These are phyloP conservation scores for Sporisorium scitamineum DNA, from an alignment of 1,284 basidiomycete genomes.

Conservation along the genomic window DNA sequence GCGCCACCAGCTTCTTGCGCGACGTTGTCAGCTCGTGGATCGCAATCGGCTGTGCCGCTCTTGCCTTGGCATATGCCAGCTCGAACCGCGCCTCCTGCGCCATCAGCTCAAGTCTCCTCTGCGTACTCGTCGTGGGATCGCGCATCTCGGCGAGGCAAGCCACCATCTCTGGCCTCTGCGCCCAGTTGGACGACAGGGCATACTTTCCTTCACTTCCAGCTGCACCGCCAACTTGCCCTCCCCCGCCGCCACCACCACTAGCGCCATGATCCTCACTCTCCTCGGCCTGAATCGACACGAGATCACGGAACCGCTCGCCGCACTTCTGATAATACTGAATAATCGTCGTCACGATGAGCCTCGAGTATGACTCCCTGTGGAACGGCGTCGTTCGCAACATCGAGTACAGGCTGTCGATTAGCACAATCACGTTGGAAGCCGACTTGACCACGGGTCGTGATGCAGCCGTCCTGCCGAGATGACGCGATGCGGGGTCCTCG, in stretches of 20 bases:
- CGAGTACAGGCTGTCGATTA: conserved; percentile 90
- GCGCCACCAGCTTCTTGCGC: conserved; percentile 79
- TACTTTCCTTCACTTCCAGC: background rate
- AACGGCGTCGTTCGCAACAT: conserved; percentile 96
- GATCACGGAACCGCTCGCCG: conserved; percentile 83
- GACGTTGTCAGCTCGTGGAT: conserved; percentile 78
- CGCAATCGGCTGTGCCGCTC: conserved; percentile 20
- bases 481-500: conserved; percentile 40
- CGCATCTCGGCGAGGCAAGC: conserved; percentile 77
- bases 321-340: conserved; percentile 97
- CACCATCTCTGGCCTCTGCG: conserved; percentile 77
- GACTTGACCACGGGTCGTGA: conserved; percentile 84
- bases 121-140: conserved; percentile 34
- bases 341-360: conserved; percentile 93
- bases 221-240: background rate
- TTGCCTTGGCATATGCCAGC: conserved; percentile 26
- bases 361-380: conserved; percentile 84
- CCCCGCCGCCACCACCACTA: background rate
- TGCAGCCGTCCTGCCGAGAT: conserved; percentile 52
- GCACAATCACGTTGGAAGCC: conserved; percentile 84
- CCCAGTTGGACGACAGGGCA: conserved; percentile 59
- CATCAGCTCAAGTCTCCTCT: conserved; percentile 32
- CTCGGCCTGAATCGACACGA: conserved; percentile 72
- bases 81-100: conserved; percentile 50
- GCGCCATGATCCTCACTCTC: background rate